Evolutionary conservation across 2,329 filamentous ascomycete genomes (phyloP).

Genomic region (Stemphylium vesicarium): DNA sequence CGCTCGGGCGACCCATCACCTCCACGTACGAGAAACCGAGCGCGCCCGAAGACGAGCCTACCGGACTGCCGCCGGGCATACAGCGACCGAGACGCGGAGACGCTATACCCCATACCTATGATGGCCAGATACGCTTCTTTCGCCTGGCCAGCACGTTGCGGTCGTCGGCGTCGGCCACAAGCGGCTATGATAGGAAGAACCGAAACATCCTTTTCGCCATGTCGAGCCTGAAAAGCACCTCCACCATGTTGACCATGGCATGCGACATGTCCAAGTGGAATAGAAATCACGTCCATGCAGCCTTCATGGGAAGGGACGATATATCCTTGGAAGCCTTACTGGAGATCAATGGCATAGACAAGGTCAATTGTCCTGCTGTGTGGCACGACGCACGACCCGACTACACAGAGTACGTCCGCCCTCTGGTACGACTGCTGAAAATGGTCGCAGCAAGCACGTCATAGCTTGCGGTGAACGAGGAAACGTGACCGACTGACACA

Average conservation of each 20-base stretch:
- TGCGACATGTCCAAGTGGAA: slow-evolving; percentile 80
- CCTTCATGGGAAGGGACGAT: slow-evolving; percentile 74
- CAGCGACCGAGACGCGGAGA: slow-evolving; percentile 23
- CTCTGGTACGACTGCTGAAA: neutral
- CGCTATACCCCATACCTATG: slow-evolving; percentile 55
- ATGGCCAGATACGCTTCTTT: slow-evolving; percentile 73
- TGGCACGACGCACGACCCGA: slow-evolving; percentile 81
- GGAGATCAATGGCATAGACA: slow-evolving; percentile 78
- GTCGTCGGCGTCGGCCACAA: slow-evolving; percentile 59
- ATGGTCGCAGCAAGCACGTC: neutral
- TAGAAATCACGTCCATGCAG: slow-evolving; percentile 80
- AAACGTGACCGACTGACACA: neutral
- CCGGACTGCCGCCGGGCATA: slow-evolving; percentile 37
- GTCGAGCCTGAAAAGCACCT: slow-evolving; percentile 74
- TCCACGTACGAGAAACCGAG: slow-evolving; percentile 16
- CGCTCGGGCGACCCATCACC: slow-evolving; percentile 8
- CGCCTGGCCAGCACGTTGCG: slow-evolving; percentile 69
- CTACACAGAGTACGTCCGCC: slow-evolving; percentile 57
- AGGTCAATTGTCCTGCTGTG: slow-evolving; percentile 67
- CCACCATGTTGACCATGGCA: slow-evolving; percentile 77
- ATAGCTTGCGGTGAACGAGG: neutral
- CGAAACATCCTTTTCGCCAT: slow-evolving; percentile 81
- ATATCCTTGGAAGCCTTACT: slow-evolving; percentile 73
- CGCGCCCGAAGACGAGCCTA: slow-evolving; percentile 23
- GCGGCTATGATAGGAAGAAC: slow-evolving; percentile 61